Evolutionary conservation across 768 basidiomycete genomes (phyloP), one percentile per base, ranked within the genome.

Genomic region (Leucogyrophana mollusca): DNA sequence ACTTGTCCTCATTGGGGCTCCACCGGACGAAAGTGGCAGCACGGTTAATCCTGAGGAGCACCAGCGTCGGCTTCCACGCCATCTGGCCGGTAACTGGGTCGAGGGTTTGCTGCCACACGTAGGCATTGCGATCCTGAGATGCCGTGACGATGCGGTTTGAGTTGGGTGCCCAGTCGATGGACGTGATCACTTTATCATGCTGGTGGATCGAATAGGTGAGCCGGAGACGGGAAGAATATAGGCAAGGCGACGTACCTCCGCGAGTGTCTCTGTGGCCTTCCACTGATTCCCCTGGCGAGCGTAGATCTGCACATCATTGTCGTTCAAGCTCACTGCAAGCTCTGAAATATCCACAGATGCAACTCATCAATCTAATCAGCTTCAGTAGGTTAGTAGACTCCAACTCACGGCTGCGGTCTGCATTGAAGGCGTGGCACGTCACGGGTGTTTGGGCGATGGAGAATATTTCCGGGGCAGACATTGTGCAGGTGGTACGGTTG

Each of bases 71-170:
- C 69, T 94, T 94, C 96, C 96, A 99, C 45, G 79, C 59, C 42
- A 76, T 62, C 36, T 73, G 77, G 5, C 90, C 90, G 0, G 89
- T 87, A 47, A 76, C 72, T 1, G 83, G 74, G 56, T 94, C 88
- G 22, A 79, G 73, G 8, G 79, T 80, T 61, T 88, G 84, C 45
- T 91, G 86, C 96, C 96, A 99, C 24, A 99, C 96, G 60, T 99
- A 99, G 30, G 96, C 95, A 63, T 99, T 99, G 44, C 96, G 77
- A 64, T 99, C 96, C 65, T 99, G 95, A n/a, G 94, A 95, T 56
- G 93, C 91, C 10, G 96, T 98, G 20, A 99, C 95, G 69, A 99
- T 95, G 36, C 91, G 87, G 70, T 98, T 97, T 38, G 96, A 93
- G 55, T 81, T 80, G 14, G 94, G 94, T 10, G 94, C 96, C 96